Base-by-base conservation (phyloP, 169 alveolate genomes). In the Besnoitia besnoiti region DNA sequence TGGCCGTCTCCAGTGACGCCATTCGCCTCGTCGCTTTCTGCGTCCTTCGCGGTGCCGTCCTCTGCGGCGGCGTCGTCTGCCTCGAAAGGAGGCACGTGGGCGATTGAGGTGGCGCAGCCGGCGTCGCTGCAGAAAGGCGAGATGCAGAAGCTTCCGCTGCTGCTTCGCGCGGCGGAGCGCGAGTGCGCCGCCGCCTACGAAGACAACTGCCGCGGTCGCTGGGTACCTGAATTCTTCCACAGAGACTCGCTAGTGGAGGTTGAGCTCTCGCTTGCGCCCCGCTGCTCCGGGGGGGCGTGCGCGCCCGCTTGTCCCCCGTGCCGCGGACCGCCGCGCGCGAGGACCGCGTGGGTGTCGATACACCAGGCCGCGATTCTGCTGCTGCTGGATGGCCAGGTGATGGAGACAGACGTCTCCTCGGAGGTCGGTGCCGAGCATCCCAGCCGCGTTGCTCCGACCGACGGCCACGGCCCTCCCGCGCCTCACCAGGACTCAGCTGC, bases 371-470 rank as follows among this genome's bases (percentile, higher is more conserved):
- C 67, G 30, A 55, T 55, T 55, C 67, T 55, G n/a, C 67, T 55
- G 67, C 67, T 55, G 30, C 67, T 55, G 33, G 67, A 55, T n/a
- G 67, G 67, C 67, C 67, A 55, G 67, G 67, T 19, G 67, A 55
- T 55, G 67, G 67, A 55, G 55, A 49, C 5, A n/a, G 67, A 5
- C 67, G 12, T 21, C 67, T 21, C 67, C 67, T 21, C 67, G 27
- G 67, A 3, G 67, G 27, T n/a, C 1, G 67, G 30, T 5, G n/a
- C 67, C 30, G 67, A n/a, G 24, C 4, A 19, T 5, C n/a, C n/a
- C n/a, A n/a, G n/a, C n/a, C n/a, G n/a, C n/a, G n/a, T n/a, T n/a
- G n/a, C n/a, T n/a, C n/a, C n/a, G n/a, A n/a, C n/a, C n/a, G n/a
- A n/a, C n/a, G n/a, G n/a, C n/a, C n/a, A n/a, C n/a, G n/a, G n/a